Evolutionary conservation across 2,329 filamentous ascomycete species (phyloP).

Genomic region (Bipolaris sorokiniana): DNA sequence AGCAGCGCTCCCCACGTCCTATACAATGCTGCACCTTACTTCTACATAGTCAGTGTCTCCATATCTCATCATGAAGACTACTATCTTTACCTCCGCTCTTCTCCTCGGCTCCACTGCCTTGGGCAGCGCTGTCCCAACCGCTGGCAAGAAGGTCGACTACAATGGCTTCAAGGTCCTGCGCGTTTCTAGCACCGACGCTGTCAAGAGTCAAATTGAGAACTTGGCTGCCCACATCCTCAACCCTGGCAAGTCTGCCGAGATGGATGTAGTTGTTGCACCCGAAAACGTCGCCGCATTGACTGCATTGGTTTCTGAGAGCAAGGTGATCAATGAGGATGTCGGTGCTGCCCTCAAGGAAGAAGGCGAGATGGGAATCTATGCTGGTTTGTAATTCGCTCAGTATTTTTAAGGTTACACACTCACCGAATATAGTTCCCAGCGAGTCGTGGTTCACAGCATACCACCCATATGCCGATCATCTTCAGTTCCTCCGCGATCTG

Average conservation of each 20-base stretch:
- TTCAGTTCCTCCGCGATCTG: constrained; percentile 43
- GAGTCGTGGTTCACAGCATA: constrained; percentile 48
- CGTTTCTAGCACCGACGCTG: constrained; percentile 26
- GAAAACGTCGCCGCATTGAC: constrained; percentile 40
- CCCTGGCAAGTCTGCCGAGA: constrained; percentile 33
- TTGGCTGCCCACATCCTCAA: constrained; percentile 44
- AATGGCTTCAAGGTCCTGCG: constrained; percentile 47
- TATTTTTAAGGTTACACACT: background rate
- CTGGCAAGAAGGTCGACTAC: constrained; percentile 44
- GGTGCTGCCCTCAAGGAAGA: constrained; percentile 44
- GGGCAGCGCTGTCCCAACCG: constrained; percentile 34
- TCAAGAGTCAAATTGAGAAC: constrained; percentile 39
- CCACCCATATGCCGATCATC: constrained; percentile 44
- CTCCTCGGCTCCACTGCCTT: constrained; percentile 31
- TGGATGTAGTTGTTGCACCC: constrained; percentile 47
- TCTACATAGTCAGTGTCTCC: constrained; percentile 1
- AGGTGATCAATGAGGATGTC: constrained; percentile 44
- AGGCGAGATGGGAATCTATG: constrained; percentile 35
- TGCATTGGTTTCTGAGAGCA: constrained; percentile 34
- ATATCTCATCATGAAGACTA: constrained; percentile 37
- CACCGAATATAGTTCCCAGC: constrained; percentile 31
- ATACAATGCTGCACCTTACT: constrained; percentile 3
- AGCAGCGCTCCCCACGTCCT: background rate
- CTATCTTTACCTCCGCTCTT: constrained; percentile 34
- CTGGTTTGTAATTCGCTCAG: constrained; percentile 27